These are phyloP conservation scores for Penicillium aurantiogriseum DNA, from an alignment of 2,329 filamentous ascomycete genomes.

Conservation along the genomic window DNA sequence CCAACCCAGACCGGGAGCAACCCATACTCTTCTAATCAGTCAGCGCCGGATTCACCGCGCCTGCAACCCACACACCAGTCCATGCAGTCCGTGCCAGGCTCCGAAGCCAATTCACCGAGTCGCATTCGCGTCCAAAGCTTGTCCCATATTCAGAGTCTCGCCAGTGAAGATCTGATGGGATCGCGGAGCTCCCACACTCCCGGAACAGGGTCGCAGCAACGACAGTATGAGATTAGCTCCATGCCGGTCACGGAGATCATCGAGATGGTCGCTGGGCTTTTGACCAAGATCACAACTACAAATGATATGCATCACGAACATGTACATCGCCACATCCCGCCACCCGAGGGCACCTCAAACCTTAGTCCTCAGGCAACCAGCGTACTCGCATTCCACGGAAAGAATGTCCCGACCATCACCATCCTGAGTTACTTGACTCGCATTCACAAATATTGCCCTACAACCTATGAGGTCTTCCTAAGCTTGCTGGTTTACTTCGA, in stretches of 20 bases:
- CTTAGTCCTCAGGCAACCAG: conserved; percentile 65
- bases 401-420: conserved; percentile 95
- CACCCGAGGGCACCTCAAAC: conserved; percentile 57
- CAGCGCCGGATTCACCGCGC: conserved; percentile 47
- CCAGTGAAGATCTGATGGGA: conserved; percentile 69
- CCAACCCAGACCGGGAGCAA: conserved; percentile 22
- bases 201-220: conserved; percentile 50
- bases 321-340: conserved; percentile 70
- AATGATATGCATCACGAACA: conserved; percentile 95
- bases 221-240: conserved; percentile 87
- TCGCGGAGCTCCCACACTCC: conserved; percentile 47
- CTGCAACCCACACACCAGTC: conserved; percentile 48
- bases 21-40: conserved; percentile 29
- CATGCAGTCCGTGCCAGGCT: conserved; percentile 44
- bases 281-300: conserved; percentile 96
- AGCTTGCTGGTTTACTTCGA: conserved; percentile 97
- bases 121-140: conserved; percentile 82
- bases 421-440: conserved; percentile 93
- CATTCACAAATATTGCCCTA: conserved; percentile 98
- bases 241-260: conserved; percentile 98
- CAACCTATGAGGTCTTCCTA: conserved; percentile 96
- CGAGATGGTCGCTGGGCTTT: conserved; percentile 94
- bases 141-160: conserved; percentile 86
- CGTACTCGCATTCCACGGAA: conserved; percentile 94
- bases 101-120: conserved; percentile 50